Evolutionary conservation across 805 yeast species (phyloP), one percentile per base, ranked within the genome.

Genomic region (Myxozyma melibiosi): DNA sequence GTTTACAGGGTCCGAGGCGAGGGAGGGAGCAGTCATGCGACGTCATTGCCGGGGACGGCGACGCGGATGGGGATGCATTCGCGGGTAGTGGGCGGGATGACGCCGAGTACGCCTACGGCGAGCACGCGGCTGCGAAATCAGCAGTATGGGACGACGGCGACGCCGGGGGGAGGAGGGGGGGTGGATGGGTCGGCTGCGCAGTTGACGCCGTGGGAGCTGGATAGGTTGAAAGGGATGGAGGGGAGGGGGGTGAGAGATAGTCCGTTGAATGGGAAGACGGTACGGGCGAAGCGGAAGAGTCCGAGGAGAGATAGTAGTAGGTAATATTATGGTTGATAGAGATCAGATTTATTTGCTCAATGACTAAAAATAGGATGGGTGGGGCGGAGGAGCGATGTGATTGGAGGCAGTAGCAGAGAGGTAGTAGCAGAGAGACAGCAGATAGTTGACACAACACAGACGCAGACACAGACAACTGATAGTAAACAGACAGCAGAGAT

Each of bases 171-270:
- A 13, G 16, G 30, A 11, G 41, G 25, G 27, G 37, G 50, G 18
- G 41, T 13, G 11, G 50, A 45, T 45, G 33, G 40, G 16, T 31
- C 35, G 35, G 41, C 43, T 14, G 31, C 34, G 46, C 39, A 48
- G 30, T 38, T 59, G 31, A 59, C 63, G 27, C 63, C 63, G 35
- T 59, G 63, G 63, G 63, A 59, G 43, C 22, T 47, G 5, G 63
- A 59, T 34, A 43, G 61, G 28, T 24, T 46, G 41, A 16, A 24
- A 37, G 55, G 46, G 11, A 20, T 34, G 34, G 58, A 50, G 16
- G 27, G 31, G 16, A 27, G 46, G 22, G 37, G 48, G 22, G 39
- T 37, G 30, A 39, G 31, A 11, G 34, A 24, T 9, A 57, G 61
- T 25, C 57, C 61, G 31, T 34, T 53, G 46, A 47, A 42, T 25